Evolutionary conservation across 2,329 filamentous ascomycete species (phyloP).

Genomic region (Phialophora tarda): DNA sequence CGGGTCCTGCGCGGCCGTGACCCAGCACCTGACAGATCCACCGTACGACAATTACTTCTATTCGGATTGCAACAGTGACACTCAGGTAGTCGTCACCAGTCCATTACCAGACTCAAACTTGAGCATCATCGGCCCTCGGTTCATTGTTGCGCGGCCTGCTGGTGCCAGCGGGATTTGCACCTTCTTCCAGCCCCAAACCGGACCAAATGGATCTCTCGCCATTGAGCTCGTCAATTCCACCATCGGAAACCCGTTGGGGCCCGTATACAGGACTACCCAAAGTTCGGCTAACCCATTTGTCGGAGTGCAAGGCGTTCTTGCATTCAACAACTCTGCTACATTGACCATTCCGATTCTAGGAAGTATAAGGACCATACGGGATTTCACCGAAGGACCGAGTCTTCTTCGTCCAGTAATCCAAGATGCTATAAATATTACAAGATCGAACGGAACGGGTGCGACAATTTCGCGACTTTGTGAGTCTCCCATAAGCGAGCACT

Average conservation of each 20-base stretch:
- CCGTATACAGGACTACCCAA: slow-evolving; percentile 49
- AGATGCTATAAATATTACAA: slow-evolving; percentile 55
- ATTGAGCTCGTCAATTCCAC: slow-evolving; percentile 61
- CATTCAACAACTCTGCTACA: slow-evolving; percentile 63
- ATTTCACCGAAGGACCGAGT: slow-evolving; percentile 65
- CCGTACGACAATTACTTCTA: slow-evolving; percentile 71
- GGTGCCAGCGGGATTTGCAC: slow-evolving; percentile 66
- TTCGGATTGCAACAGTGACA: slow-evolving; percentile 65
- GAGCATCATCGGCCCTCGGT: slow-evolving; percentile 61
- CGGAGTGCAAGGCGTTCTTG: slow-evolving; percentile 60
- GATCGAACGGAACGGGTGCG: slow-evolving; percentile 52
- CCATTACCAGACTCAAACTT: slow-evolving; percentile 61
- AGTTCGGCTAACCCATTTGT: slow-evolving; percentile 51
- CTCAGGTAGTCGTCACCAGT: slow-evolving; percentile 66
- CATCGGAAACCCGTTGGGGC: slow-evolving; percentile 52
- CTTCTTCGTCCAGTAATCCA: slow-evolving; percentile 61
- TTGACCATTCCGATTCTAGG: slow-evolving; percentile 65
- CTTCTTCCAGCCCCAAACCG: slow-evolving; percentile 62
- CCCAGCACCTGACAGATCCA: slow-evolving; percentile 58
- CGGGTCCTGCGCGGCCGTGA: slow-evolving; percentile 43
- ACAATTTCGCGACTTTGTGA: slow-evolving; percentile 59
- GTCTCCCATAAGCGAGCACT: background rate
- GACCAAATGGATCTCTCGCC: slow-evolving; percentile 59
- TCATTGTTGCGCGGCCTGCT: slow-evolving; percentile 68
- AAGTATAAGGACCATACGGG: slow-evolving; percentile 67